Conservation (phyloP, 345 rosid genomes). For the Lepidium didymum region DNA sequence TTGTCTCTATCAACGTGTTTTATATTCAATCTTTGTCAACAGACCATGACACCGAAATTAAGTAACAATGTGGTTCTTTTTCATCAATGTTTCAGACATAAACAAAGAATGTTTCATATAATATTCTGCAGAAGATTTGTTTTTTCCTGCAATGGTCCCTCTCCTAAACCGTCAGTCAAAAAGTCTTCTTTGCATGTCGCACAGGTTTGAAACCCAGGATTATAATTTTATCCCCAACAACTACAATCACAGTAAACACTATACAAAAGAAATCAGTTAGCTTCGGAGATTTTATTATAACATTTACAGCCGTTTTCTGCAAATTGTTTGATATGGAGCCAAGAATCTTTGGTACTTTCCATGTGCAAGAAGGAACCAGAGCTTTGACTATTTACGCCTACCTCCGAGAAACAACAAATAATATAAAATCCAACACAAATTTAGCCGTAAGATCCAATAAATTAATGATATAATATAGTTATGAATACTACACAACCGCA, state of each 20-base stretch:
- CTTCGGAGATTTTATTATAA: not conserved
- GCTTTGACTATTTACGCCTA: conserved; percentile 24
- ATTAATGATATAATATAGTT: not conserved
- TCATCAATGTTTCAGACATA: conserved; percentile 28
- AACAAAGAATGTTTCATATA: conserved; percentile 20
- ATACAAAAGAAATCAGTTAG: not conserved
- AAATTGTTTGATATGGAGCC: conserved; percentile 35
- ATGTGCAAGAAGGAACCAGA: conserved; percentile 25
- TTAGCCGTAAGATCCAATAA: conserved; percentile 23
- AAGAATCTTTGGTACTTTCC: conserved; percentile 33
- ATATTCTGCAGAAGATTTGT: conserved; percentile 28
- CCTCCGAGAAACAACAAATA: conserved; percentile 2
- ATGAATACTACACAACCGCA: not conserved
- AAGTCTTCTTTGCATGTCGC: conserved; percentile 16
- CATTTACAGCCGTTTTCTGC: conserved; percentile 22
- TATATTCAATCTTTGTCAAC: conserved; percentile 3
- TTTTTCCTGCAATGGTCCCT: conserved; percentile 42
- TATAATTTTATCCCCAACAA: not conserved
- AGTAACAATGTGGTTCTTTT: conserved; percentile 8
- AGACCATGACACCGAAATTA: conserved; percentile 21
- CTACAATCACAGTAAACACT: not conserved
- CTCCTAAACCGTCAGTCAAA: conserved; percentile 43
- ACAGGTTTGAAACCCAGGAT: not conserved
- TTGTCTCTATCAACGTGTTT: conserved; percentile 23
- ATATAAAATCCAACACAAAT: not conserved